Conservation (phyloP, 1,284 basidiomycete species). For the Apiotrichum montevideense region DNA sequence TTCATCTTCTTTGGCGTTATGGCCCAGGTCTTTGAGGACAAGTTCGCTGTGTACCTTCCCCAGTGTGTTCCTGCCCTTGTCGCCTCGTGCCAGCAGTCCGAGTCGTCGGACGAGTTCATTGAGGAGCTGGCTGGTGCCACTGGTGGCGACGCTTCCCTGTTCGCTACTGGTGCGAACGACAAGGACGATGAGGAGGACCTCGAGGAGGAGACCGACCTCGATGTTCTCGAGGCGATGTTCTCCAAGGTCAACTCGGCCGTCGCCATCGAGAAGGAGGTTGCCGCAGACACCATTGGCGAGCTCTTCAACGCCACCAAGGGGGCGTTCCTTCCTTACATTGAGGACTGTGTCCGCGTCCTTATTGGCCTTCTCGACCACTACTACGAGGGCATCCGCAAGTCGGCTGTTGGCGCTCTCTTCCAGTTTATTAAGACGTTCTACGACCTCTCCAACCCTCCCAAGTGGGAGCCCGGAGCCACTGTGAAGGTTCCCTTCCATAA, state of each 20-base stretch:
- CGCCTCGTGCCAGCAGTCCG: slow-evolving; percentile 71
- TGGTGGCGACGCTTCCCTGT: slow-evolving; percentile 41
- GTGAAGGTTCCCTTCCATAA: slow-evolving; percentile 59
- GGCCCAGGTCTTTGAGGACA: slow-evolving; percentile 90
- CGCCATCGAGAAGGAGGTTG: slow-evolving; percentile 98
- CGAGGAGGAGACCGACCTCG: slow-evolving; percentile 72
- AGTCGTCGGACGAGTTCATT: slow-evolving; percentile 61
- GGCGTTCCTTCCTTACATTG: slow-evolving; percentile 80
- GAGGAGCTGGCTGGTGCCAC: slow-evolving; percentile 50
- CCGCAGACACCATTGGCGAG: slow-evolving; percentile 91
- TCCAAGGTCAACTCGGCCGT: slow-evolving; percentile 82
- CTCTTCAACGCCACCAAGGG: slow-evolving; percentile 75
- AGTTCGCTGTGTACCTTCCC: slow-evolving; percentile 83
- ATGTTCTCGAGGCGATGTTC: slow-evolving; percentile 66
- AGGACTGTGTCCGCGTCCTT: slow-evolving; percentile 69
- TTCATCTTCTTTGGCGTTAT: slow-evolving; percentile 99
- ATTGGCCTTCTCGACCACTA: slow-evolving; percentile 81
- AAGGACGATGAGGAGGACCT: slow-evolving; percentile 52
- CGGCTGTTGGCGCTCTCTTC: slow-evolving; percentile 80
- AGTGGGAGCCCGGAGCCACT: slow-evolving; percentile 72
- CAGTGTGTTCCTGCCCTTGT: slow-evolving; percentile 83
- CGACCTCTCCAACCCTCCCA: slow-evolving; percentile 71
- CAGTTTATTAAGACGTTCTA: slow-evolving; percentile 90
- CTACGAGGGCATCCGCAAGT: slow-evolving; percentile 97
- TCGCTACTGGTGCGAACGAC: slow-evolving; percentile 59